A percentile compares a stretch with the other conserved stretches of the same genome.
Evolutionary conservation across 2,329 filamentous ascomycete genomes (phyloP).

Genomic region (Xylaria sp.): DNA sequence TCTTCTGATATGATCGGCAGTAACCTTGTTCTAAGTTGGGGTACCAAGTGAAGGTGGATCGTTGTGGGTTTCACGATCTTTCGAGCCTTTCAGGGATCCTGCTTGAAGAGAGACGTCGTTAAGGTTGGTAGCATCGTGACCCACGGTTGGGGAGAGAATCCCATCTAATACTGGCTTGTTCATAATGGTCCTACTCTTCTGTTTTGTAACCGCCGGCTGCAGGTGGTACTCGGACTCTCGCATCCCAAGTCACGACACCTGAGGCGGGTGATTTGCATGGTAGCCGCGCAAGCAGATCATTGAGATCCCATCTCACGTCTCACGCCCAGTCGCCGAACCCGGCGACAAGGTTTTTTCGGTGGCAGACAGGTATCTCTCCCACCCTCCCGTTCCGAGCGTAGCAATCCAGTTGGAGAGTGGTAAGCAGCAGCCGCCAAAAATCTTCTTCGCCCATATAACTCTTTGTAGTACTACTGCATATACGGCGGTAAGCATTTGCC

Average conservation of each 20-base stretch:
- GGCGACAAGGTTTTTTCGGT: background rate
- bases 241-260: background rate
- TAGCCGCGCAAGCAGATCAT: slow-evolving; percentile 10
- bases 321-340: slow-evolving; percentile 9
- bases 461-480: slow-evolving; percentile 1
- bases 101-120: background rate
- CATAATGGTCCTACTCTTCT: background rate
- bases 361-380: background rate
- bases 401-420: slow-evolving; percentile 5
- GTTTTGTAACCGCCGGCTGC: background rate
- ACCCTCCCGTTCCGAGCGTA: background rate
- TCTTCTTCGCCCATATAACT: background rate
- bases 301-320: slow-evolving; percentile 18
- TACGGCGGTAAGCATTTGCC: slow-evolving; percentile 11
- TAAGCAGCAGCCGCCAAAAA: background rate
- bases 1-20: background rate
- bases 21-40: background rate
- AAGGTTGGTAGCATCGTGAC: background rate
- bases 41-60: background rate
- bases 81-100: background rate
- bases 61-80: background rate
- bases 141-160: background rate
- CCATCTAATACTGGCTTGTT: background rate
- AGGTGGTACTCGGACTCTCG: background rate
- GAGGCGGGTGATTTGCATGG: slow-evolving; percentile 1